phyloP scores from a whole-genome alignment of 805 yeast genomes.

The Candida ortonii region DNA sequence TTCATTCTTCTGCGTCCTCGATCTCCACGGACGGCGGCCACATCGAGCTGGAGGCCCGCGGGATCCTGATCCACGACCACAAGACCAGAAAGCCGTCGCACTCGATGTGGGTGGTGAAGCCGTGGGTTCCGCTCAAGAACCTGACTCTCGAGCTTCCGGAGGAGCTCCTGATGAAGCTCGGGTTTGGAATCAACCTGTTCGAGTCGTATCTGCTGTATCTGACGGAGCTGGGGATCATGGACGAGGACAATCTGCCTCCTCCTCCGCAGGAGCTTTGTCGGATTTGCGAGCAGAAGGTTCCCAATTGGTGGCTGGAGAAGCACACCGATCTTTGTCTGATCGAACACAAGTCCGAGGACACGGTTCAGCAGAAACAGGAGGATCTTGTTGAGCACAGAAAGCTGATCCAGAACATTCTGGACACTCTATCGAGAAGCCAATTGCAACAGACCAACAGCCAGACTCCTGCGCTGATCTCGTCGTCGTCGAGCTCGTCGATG shows the following conservation, averaged over 20 bases:
- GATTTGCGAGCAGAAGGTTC: conserved; percentile 87
- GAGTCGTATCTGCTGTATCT: conserved; percentile 67
- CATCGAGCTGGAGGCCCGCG: conserved; percentile 88
- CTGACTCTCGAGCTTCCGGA: conserved; percentile 68
- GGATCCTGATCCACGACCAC: conserved; percentile 71
- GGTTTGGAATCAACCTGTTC: conserved; percentile 85
- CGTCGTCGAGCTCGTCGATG: conserved; percentile 19
- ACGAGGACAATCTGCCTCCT: conserved; percentile 65
- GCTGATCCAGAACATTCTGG: conserved; percentile 43
- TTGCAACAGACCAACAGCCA: conserved; percentile 11
- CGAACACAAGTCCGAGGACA: conserved; percentile 80
- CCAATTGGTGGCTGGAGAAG: conserved; percentile 93
- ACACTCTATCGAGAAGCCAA: conserved; percentile 33
- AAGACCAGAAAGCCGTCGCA: conserved; percentile 61
- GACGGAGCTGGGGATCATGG: conserved; percentile 60
- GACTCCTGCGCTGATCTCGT: conserved; percentile 23
- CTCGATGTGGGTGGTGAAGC: conserved; percentile 91
- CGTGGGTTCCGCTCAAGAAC: conserved; percentile 60
- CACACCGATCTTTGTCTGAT: conserved; percentile 85
- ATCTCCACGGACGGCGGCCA: conserved; percentile 57
- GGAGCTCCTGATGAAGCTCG: conserved; percentile 68
- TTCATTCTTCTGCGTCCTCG: conserved; percentile 30
- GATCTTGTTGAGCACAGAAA: conserved; percentile 66
- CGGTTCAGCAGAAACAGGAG: conserved; percentile 74
- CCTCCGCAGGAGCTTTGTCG: conserved; percentile 84